phyloP scores from a whole-genome alignment of 805 yeast genomes.

The Candida wancherniae region DNA sequence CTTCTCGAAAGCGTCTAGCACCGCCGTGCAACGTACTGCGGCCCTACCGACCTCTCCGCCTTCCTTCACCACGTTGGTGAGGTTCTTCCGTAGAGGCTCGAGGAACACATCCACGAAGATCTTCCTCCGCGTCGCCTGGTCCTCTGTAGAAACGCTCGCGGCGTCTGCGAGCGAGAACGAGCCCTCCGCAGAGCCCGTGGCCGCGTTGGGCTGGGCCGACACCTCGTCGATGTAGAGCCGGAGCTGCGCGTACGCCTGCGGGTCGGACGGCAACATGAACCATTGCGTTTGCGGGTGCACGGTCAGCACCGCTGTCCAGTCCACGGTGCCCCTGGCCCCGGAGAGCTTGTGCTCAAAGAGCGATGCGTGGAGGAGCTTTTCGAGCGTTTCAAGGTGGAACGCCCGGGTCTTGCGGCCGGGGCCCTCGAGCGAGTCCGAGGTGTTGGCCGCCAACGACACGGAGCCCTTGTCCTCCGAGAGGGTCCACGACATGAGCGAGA shows the following conservation, averaged over 20 bases:
- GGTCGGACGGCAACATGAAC: constrained; percentile 47
- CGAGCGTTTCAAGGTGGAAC: constrained; percentile 40
- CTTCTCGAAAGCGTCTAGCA: constrained; percentile 9
- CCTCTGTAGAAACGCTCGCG: constrained; percentile 53
- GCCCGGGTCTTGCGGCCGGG: constrained; percentile 33
- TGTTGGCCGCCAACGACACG: constrained; percentile 31
- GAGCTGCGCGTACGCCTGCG: constrained; percentile 63
- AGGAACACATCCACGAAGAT: constrained; percentile 51
- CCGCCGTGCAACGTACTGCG: constrained; percentile 25
- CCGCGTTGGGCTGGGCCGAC: constrained; percentile 12
- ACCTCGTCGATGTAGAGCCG: constrained; percentile 49
- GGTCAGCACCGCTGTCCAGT: constrained; percentile 13
- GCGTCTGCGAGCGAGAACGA: constrained; percentile 32
- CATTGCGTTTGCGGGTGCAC: constrained; percentile 46
- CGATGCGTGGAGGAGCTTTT: constrained; percentile 42
- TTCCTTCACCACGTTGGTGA: constrained; percentile 51
- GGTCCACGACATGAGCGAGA: constrained; percentile 75
- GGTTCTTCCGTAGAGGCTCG: constrained; percentile 45
- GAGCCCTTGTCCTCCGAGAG: constrained; percentile 35
- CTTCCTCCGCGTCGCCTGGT: constrained; percentile 49
- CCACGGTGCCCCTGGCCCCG: constrained; percentile 11
- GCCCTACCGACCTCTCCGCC: constrained; percentile 69
- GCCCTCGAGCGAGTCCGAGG: constrained; percentile 30
- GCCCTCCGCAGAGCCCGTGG: constrained; percentile 20
- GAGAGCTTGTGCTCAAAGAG: constrained; percentile 25